phyloP scores from a whole-genome alignment of 2,329 filamentous ascomycete genomes.

The Aspergillus sp. region DNA sequence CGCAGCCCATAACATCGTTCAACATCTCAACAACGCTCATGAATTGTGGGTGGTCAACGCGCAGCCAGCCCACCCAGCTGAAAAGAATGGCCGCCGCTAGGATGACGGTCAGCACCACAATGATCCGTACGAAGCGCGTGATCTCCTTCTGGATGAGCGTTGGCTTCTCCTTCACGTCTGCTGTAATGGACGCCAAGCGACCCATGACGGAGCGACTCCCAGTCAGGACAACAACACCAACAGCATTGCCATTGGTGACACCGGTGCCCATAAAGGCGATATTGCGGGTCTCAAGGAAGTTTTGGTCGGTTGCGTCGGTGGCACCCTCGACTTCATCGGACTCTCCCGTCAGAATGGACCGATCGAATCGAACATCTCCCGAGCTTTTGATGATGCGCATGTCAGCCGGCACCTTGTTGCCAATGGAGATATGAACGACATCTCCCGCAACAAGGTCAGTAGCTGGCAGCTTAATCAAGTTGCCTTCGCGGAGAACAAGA shows the following conservation, averaged over 20 bases:
- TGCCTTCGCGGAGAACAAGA: slow-evolving; percentile 65
- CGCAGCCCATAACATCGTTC: slow-evolving; percentile 70
- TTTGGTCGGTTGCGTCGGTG: slow-evolving; percentile 66
- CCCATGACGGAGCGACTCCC: slow-evolving; percentile 75
- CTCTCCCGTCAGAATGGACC: slow-evolving; percentile 73
- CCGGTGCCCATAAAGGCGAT: slow-evolving; percentile 78
- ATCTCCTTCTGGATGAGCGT: slow-evolving; percentile 74
- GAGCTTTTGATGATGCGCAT: slow-evolving; percentile 70
- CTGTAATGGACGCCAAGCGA: slow-evolving; percentile 72
- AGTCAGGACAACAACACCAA: slow-evolving; percentile 70
- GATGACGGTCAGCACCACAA: slow-evolving; percentile 66
- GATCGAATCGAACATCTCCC: slow-evolving; percentile 71
- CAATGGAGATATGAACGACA: slow-evolving; percentile 67
- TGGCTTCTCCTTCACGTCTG: slow-evolving; percentile 66
- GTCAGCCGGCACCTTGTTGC: slow-evolving; percentile 75
- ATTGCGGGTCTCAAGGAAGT: slow-evolving; percentile 76
- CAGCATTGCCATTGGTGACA: slow-evolving; percentile 69
- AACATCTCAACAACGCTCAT: slow-evolving; percentile 73
- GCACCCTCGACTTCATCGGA: slow-evolving; percentile 66
- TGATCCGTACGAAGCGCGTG: slow-evolving; percentile 69
- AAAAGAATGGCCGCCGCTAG: slow-evolving; percentile 58
- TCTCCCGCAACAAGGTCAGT: slow-evolving; percentile 73
- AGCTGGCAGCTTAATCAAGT: slow-evolving; percentile 54
- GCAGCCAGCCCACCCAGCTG: slow-evolving; percentile 67
- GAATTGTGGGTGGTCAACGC: slow-evolving; percentile 64